Evolutionary conservation across 2,329 filamentous ascomycete species (phyloP).

Genomic region (Chaetomium strumarium): DNA sequence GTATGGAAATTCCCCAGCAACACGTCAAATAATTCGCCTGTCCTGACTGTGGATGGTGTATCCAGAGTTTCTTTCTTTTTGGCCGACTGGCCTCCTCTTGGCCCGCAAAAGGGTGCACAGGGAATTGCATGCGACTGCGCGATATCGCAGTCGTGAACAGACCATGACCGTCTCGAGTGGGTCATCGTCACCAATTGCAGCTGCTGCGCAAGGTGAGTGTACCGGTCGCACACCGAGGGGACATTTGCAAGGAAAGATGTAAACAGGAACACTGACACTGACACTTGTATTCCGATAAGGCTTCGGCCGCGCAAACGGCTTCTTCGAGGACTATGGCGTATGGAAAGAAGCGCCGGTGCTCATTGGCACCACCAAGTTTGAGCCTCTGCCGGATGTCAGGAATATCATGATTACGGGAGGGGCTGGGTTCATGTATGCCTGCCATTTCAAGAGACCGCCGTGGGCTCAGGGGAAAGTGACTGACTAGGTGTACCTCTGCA

Average conservation of each 20-base stretch:
- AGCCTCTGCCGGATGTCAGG: conserved; percentile 61
- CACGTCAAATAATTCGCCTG: not conserved
- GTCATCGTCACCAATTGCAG: conserved; percentile 5
- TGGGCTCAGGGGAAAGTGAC: not conserved
- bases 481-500: conserved; percentile 33
- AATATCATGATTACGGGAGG: conserved; percentile 83
- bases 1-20: not conserved
- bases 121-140: not conserved
- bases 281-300: conserved; percentile 3
- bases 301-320: conserved; percentile 29
- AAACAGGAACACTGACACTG: not conserved
- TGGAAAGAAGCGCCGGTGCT: conserved; percentile 69
- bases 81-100: not conserved
- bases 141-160: not conserved
- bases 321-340: conserved; percentile 55
- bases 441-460: not conserved
- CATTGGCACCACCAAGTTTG: conserved; percentile 63
- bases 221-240: not conserved
- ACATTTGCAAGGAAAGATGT: not conserved
- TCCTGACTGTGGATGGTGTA: not conserved
- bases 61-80: not conserved
- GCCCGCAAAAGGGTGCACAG: not conserved
- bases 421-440: conserved; percentile 74
- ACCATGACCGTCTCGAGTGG: conserved; percentile 15
- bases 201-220: conserved; percentile 13